Evolutionary conservation across 495 filamentous ascomycete species (phyloP), one percentile per base, ranked within the genome.

Genomic region (Penicillium simplicissimum): DNA sequence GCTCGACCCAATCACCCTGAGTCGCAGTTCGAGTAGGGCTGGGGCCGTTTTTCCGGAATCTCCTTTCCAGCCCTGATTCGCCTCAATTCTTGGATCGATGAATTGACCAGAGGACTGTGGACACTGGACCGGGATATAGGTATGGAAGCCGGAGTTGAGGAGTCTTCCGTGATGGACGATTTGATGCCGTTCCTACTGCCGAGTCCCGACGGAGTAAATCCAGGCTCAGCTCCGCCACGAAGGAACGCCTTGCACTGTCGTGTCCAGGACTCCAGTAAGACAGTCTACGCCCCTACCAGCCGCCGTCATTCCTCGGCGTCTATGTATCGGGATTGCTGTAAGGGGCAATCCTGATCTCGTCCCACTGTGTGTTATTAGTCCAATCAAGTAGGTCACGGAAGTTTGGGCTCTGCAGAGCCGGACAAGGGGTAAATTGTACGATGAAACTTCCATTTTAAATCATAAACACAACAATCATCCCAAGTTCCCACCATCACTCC

Each of bases 351-450:
- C 45, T 9, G n/a, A 1, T 21, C 42, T 15, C 13, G 45, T 49
- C 45, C 45, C 45, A 31, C 45, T 14, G 43, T n/a, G 13, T 28
- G 15, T 13, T 5, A 49, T 49, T n/a, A 4, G 23, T 31, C 45
- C 23, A 49, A 49, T 49, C 23, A 49, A n/a, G 25, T 10, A 14
- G 7, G 13, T 1, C n/a, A n/a, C 45, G 45, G 45, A 49, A 49
- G 8, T 11, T 45, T 31, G 25, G 25, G 23, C 11, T 31, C 28
- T 31, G 10, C 45, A 31, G 25, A 31, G 45, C 45, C 45, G 45
- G 45, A 5, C 45, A 49, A 49, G 45, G 45, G 43, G 45, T 45
- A 45, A 23, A 45, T 45, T 21, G 42, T 42, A 17, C 40, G n/a
- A 42, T 42, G 40, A 19, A 42, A 45, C 17, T 45, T 45, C 3